A percentile compares a stretch with the other conserved stretches of the same genome.
Evolutionary conservation across 1,284 basidiomycete genomes (phyloP).

Genomic region (Cerrena zonata): DNA sequence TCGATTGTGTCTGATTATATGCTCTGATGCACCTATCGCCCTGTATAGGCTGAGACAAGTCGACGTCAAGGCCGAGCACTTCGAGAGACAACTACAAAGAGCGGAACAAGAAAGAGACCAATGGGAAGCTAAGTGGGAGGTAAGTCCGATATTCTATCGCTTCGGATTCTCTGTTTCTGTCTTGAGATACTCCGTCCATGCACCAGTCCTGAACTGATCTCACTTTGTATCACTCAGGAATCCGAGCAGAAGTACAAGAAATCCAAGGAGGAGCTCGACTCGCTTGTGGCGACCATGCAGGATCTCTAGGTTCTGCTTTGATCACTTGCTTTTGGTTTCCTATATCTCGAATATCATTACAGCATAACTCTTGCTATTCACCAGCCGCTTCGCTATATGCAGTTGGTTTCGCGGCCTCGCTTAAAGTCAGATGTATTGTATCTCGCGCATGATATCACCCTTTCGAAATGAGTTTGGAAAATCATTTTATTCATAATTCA

Average conservation of each 20-base stretch:
- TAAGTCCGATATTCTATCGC: conserved; percentile 32
- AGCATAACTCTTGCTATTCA: conserved; percentile 4
- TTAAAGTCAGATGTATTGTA: too few relatives aligned
- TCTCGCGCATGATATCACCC: too few relatives aligned
- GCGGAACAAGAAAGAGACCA: conserved; percentile 87
- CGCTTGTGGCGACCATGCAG: conserved; percentile 80
- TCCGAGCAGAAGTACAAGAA: conserved; percentile 67
- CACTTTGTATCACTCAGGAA: conserved; percentile 49
- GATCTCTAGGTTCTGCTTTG: conserved; percentile 49
- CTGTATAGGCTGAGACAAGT: conserved; percentile 91
- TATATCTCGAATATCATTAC: conserved; percentile 3
- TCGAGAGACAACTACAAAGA: conserved; percentile 86
- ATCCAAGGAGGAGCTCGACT: conserved; percentile 83
- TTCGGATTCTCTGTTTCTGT: neutral
- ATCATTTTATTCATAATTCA: too few relatives aligned
- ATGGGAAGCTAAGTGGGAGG: conserved; percentile 95
- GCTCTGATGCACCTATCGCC: conserved; percentile 2
- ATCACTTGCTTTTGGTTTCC: neutral
- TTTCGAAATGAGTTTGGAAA: too few relatives aligned
- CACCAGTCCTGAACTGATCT: conserved; percentile 1
- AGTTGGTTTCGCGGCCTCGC: too few relatives aligned
- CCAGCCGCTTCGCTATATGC: too few relatives aligned
- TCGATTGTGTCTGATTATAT: conserved; percentile 10
- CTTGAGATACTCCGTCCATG: too few relatives aligned
- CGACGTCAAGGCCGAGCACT: conserved; percentile 98